Base-by-base conservation (phyloP, 2,329 filamentous ascomycete genomes). In the Diaporthe sp. region DNA sequence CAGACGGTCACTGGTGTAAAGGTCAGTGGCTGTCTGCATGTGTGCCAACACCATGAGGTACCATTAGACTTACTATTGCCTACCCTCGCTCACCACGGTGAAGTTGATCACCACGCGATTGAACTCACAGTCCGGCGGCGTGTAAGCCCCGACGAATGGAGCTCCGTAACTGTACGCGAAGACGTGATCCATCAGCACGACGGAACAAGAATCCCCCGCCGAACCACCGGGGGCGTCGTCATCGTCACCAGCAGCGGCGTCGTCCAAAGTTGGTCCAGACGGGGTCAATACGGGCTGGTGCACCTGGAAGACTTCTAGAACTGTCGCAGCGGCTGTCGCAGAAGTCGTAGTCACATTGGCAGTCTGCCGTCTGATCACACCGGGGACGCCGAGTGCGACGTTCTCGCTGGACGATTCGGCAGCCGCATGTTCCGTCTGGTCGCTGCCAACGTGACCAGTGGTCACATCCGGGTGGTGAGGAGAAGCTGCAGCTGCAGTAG, bases 51-150 rank as follows among this genome's bases (percentile, higher is more conserved):
- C 7, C 8, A 7, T 8, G 28, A 25, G 42, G 7, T 22, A n/a
- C 13, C 22, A 67, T 13, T 51, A 15, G 15, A 72, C 69, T 72
- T 44, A 72, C 69, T 90, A 96, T 79, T 97, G 95, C 4, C 90
- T 88, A 1, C 95, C 95, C 77, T 87, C 86, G 13, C 93, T 94
- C 0, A 90, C 90, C 19, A 94, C 92, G 0, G 93, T 96, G 78
- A 97, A 89, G 80, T 95, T 95, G 82, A 97, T 91, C 34, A 91
- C 89, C 22, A 96, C 92, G 46, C 91, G 89, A 80, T 95, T 93
- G 85, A 96, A 97, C 22, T 88, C 83, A 82, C 93, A 95, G 37
- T 84, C 80, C 1, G 94, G 93, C 17, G 94, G 94, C 1, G 84
- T 86, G 81, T 95, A 95, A 22, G 87, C 85, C 91, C 93, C 93